Evolutionary conservation across 108 stramenopile species (phyloP).

Genomic region (Fistulifera pelliculosa): DNA sequence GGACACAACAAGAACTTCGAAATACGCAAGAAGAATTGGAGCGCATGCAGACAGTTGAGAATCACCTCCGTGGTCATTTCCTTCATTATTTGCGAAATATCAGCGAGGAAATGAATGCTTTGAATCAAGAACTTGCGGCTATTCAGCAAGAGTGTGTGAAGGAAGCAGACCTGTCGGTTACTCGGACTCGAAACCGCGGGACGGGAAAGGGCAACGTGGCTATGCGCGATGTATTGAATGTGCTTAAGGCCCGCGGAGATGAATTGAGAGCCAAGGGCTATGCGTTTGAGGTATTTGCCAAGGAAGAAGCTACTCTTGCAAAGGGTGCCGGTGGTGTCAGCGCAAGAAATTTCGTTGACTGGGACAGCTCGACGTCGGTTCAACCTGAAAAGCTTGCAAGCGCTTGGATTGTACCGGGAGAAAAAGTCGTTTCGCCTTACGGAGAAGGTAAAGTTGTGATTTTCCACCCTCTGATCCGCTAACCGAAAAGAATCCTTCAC

Average conservation of each 20-base stretch:
- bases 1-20: constrained; percentile 59
- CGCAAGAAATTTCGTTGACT: constrained; percentile 21
- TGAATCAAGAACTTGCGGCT: constrained; percentile 38
- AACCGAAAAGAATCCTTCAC: background rate
- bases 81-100: constrained; percentile 40
- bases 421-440: constrained; percentile 61
- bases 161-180: constrained; percentile 39
- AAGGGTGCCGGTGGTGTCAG: constrained; percentile 56
- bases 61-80: constrained; percentile 53
- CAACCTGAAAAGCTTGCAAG: constrained; percentile 21
- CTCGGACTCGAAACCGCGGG: constrained; percentile 39
- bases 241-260: constrained; percentile 38
- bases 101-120: constrained; percentile 36
- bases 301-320: background rate
- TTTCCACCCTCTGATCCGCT: constrained; percentile 18
- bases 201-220: constrained; percentile 27
- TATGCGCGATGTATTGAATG: constrained; percentile 59
- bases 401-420: constrained; percentile 74
- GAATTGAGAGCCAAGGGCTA: constrained; percentile 25
- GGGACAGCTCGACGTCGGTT: constrained; percentile 21
- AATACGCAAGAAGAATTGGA: constrained; percentile 42
- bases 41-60: constrained; percentile 48
- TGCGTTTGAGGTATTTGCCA: constrained; percentile 3
- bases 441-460: constrained; percentile 50
- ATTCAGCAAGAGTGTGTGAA: constrained; percentile 49